phyloP scores from a whole-genome alignment of 305 asterid genomes.

The Stenogyne calaminthoides region DNA sequence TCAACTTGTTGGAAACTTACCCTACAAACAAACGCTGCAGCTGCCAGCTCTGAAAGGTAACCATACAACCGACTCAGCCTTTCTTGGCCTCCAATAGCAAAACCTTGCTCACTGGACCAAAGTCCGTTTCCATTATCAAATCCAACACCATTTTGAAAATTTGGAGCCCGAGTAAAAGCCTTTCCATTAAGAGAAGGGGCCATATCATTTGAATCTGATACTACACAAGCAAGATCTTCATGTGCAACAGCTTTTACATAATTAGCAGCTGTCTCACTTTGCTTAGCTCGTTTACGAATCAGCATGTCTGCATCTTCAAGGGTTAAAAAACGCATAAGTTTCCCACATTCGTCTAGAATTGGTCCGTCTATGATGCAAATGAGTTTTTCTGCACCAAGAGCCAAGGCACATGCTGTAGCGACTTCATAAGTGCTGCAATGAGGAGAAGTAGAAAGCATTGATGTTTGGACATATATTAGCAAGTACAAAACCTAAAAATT shows the following conservation, averaged over 20 bases:
- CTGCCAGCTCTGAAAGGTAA: constrained; percentile 93
- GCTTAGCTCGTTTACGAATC: constrained; percentile 78
- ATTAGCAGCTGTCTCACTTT: constrained; percentile 93
- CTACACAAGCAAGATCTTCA: constrained; percentile 47
- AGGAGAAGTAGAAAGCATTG: constrained; percentile 20
- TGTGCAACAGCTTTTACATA: constrained; percentile 85
- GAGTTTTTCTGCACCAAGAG: constrained; percentile 95
- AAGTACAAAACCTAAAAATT: neutral
- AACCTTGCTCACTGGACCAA: constrained; percentile 91
- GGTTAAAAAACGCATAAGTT: constrained; percentile 75
- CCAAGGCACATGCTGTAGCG: constrained; percentile 94
- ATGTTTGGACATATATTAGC: neutral
- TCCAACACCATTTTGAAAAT: constrained; percentile 96
- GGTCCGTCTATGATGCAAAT: constrained; percentile 97
- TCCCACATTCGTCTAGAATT: constrained; percentile 72
- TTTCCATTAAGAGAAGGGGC: constrained; percentile 43
- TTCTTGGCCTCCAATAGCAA: constrained; percentile 97
- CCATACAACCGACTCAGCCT: constrained; percentile 79
- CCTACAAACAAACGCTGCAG: constrained; percentile 98
- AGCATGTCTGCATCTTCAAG: constrained; percentile 93
- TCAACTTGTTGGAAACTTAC: constrained; percentile 51
- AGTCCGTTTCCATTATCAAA: constrained; percentile 85
- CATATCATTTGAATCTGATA: constrained; percentile 40
- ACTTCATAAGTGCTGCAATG: constrained; percentile 94
- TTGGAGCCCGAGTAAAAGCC: constrained; percentile 50